These are phyloP conservation scores for Colletotrichum endophyticum DNA, from an alignment of 2,329 filamentous ascomycete genomes.

Conservation along the genomic window DNA sequence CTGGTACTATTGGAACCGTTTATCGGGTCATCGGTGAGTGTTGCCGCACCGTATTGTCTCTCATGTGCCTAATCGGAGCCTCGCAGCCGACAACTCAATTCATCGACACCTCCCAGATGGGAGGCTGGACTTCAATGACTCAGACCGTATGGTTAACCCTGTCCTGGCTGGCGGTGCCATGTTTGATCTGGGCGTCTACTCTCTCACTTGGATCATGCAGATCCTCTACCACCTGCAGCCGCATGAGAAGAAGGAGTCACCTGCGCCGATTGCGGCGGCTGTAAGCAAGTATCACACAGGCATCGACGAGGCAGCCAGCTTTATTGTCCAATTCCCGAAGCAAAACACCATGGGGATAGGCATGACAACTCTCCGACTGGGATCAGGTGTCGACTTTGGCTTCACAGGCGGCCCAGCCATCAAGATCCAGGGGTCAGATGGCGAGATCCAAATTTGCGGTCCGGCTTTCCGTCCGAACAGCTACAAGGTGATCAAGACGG, in stretches of 20 bases:
- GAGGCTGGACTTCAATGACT: constrained; percentile 48
- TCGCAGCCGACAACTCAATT: neutral
- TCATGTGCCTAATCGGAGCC: constrained; percentile 13
- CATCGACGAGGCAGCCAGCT: constrained; percentile 76
- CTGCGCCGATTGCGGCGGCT: constrained; percentile 61
- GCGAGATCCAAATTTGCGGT: constrained; percentile 71
- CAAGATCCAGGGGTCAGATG: constrained; percentile 79
- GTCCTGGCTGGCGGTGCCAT: constrained; percentile 83
- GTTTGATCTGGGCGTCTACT: constrained; percentile 86
- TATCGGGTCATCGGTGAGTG: constrained; percentile 62
- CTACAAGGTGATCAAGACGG: constrained; percentile 66
- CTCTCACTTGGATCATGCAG: constrained; percentile 90
- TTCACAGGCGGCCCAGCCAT: constrained; percentile 70
- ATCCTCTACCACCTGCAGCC: constrained; percentile 82
- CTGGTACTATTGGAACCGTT: constrained; percentile 64
- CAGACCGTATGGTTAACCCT: constrained; percentile 79
- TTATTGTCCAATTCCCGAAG: constrained; percentile 76
- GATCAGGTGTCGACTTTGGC: constrained; percentile 62
- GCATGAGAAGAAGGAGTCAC: constrained; percentile 68
- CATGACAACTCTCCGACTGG: constrained; percentile 67
- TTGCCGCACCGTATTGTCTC: neutral
- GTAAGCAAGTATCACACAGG: constrained; percentile 67
- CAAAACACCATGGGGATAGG: constrained; percentile 75
- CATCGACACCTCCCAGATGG: constrained; percentile 43
- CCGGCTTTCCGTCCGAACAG: constrained; percentile 72